Base-by-base conservation (phyloP, 495 filamentous ascomycete species). In the Hyaloscypha bicolor region DNA sequence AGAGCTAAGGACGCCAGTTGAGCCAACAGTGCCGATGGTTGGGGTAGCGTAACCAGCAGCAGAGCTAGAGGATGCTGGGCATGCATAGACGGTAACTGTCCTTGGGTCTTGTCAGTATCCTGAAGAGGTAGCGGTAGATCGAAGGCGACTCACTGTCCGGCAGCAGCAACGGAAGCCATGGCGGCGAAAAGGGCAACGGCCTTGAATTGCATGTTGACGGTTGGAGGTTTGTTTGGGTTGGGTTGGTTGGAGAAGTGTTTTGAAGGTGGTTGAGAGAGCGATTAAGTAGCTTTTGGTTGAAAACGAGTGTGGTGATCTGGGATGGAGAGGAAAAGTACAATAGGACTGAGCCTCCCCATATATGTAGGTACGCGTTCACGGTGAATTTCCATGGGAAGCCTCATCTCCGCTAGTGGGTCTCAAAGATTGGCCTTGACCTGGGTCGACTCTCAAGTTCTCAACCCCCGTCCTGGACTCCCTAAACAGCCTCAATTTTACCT, bases 121-220 rank as follows among this genome's bases (percentile, higher is more conserved):
- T 59, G 14, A 48, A 51, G 19, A 16, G 32, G 56, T 4, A n/a
- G 8, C 31, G 9, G 25, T 6, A 6, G 16, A 55, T 66, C 9
- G 29, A 8, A 57, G 30, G 11, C 9, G 51, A 71, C 72, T 69
- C 31, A 74, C 72, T 67, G 48, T 6, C 2, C 21, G 21, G 70
- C 70, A 30, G 55, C 42, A n/a, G 59, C 68, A 53, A 60, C 60
- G 48, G 68, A n/a, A 22, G 73, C 73, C 63, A 74, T 65, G 60
- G 66, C 68, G 66, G 70, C 68, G 32, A 70, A 29, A 37, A 72
- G 25, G 53, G 65, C 53, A 55, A 68, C 39, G 60, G 63, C 55
- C 53, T 65, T 70, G 70, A 75, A 75, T 63, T 73, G 73, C 70
- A 75, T 75, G 39, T 75, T 75, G 68, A 68, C 16, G 63, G 68